These are phyloP conservation scores for Aspergillus luchuensis DNA, from an alignment of 2,329 filamentous ascomycete genomes.

Conservation along the genomic window DNA sequence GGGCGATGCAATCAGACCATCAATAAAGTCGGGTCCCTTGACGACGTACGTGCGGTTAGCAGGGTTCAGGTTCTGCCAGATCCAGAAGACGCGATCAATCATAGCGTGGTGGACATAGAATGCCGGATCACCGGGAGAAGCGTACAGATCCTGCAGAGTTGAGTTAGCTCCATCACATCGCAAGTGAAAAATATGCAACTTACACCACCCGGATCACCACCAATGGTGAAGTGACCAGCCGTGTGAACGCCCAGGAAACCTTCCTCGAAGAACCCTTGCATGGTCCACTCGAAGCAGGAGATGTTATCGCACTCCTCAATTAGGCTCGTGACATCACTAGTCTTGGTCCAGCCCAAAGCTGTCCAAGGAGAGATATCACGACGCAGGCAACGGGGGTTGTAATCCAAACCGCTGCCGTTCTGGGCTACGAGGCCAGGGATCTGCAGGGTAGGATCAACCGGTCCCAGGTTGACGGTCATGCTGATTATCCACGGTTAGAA, in stretches of 20 bases:
- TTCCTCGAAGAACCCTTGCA: slow-evolving; percentile 33
- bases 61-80: slow-evolving; percentile 16
- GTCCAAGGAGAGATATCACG: slow-evolving; percentile 29
- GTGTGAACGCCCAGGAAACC: slow-evolving; percentile 46
- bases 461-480: slow-evolving; percentile 36
- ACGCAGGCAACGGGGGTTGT: slow-evolving; percentile 36
- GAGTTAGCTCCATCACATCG: too few relatives aligned
- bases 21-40: slow-evolving; percentile 8
- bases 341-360: slow-evolving; percentile 23
- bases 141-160: slow-evolving; percentile 12
- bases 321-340: slow-evolving; percentile 20
- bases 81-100: slow-evolving; percentile 20
- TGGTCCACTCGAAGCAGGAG: slow-evolving; percentile 21
- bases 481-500: slow-evolving; percentile 1
- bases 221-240: slow-evolving; percentile 50
- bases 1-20: background rate
- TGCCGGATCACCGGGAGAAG: slow-evolving; percentile 17
- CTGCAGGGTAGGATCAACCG: slow-evolving; percentile 23
- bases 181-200: background rate
- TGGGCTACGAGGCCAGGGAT: slow-evolving; percentile 17
- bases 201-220: slow-evolving; percentile 46
- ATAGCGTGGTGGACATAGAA: slow-evolving; percentile 18
- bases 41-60: slow-evolving; percentile 10
- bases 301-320: slow-evolving; percentile 28
- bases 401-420: slow-evolving; percentile 25